Conservation (phyloP, 805 yeast genomes). For the Pichia deserticola region DNA sequence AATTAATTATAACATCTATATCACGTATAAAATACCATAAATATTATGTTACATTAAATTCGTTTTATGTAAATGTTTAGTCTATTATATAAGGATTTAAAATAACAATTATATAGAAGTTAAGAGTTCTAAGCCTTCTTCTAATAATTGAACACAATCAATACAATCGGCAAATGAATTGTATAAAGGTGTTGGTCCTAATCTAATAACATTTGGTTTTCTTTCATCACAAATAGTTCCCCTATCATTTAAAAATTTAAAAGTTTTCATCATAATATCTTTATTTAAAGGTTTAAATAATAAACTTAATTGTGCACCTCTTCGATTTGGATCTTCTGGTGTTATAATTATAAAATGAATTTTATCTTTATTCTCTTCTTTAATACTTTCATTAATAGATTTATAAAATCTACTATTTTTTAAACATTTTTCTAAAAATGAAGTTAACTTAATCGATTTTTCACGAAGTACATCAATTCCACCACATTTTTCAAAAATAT, state of each 20-base stretch:
- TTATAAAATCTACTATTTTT: slow-evolving; percentile 40
- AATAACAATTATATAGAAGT: too few species aligned
- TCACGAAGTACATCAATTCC: slow-evolving; percentile 53
- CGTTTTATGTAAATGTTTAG: too few species aligned
- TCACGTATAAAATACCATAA: too few species aligned
- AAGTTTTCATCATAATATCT: slow-evolving; percentile 55
- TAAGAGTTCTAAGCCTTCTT: slow-evolving; percentile 30
- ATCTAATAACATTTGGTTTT: slow-evolving; percentile 79
- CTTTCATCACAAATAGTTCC: slow-evolving; percentile 86
- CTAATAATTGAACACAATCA: slow-evolving; percentile 36
- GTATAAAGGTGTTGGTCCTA: slow-evolving; percentile 85
- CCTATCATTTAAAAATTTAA: slow-evolving; percentile 36
- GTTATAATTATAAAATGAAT: slow-evolving; percentile 62
- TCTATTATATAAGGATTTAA: too few species aligned
- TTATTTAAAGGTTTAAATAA: slow-evolving; percentile 47
- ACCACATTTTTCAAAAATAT: slow-evolving; percentile 50
- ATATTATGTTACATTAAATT: too few species aligned
- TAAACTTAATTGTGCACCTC: slow-evolving; percentile 84
- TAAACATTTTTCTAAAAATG: slow-evolving; percentile 44
- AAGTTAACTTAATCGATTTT: slow-evolving; percentile 53
- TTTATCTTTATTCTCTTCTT: neutral
- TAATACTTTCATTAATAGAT: slow-evolving; percentile 16
- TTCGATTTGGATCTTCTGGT: slow-evolving; percentile 46
- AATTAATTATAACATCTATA: too few species aligned
- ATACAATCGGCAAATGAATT: slow-evolving; percentile 64